Conservation (phyloP, 2,329 filamentous ascomycete species). For the Sphaerulina populicola region DNA sequence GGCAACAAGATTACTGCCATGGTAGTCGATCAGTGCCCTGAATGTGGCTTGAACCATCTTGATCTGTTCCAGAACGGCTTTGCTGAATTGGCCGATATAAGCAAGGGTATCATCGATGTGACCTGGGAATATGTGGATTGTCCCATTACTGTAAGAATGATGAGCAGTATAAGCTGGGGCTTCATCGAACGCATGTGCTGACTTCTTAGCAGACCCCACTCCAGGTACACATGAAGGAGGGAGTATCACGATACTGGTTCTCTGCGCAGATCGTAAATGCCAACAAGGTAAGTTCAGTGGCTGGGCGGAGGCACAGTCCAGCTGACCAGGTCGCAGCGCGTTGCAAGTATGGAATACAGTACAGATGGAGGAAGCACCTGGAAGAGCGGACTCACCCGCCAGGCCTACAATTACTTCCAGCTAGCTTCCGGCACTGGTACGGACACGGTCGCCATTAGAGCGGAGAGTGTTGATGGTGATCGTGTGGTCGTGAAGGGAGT, state of each 20-base stretch:
- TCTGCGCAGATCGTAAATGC: constrained; percentile 58
- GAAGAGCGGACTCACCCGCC: constrained; percentile 14
- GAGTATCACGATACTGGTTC: constrained; percentile 48
- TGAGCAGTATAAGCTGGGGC: neutral
- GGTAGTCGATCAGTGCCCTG: constrained; percentile 54
- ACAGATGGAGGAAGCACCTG: constrained; percentile 20
- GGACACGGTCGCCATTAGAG: constrained; percentile 46
- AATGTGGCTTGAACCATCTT: constrained; percentile 47
- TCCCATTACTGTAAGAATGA: constrained; percentile 36
- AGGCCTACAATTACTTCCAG: constrained; percentile 50
- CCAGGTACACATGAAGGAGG: constrained; percentile 47
- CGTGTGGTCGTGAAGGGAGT: constrained; percentile 47
- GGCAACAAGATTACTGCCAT: constrained; percentile 53
- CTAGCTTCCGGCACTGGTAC: constrained; percentile 50
- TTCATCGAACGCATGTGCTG: neutral
- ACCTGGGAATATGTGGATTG: constrained; percentile 46
- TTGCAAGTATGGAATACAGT: constrained; percentile 16
- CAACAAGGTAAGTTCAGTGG: constrained; percentile 33
- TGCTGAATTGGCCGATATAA: constrained; percentile 38
- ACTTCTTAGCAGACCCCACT: constrained; percentile 29
- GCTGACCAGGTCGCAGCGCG: constrained; percentile 11
- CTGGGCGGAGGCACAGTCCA: neutral
- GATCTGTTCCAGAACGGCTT: constrained; percentile 50
- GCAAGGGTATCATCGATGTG: constrained; percentile 44
- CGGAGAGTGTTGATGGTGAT: constrained; percentile 48